Base-by-base conservation (phyloP, 164 flowering plant species). In the Amborella trichopoda region DNA sequence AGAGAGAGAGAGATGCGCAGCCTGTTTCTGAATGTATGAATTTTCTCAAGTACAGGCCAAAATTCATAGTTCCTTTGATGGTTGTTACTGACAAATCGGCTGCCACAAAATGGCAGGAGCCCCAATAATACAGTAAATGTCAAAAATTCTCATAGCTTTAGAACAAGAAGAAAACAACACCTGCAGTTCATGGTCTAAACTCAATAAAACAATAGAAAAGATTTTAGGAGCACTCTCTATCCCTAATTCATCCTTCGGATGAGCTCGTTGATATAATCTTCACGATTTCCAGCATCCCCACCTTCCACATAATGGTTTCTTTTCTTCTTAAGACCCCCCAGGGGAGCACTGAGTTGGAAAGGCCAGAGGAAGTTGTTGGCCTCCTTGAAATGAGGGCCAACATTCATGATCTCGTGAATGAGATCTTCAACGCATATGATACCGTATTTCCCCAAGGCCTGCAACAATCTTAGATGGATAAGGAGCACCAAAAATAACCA, bases 361-460 rank as follows among this genome's bases (percentile, higher is more conserved):
- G 81, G 78, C 79, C 78, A 76, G 6, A 71, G 45, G 61, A 71
- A 73, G 60, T 76, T 76, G 64, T 76, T 70, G 4, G 79, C 82
- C 52, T 76, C 64, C 64, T 61, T 73, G 52, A 76, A 76, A 40
- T 73, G 82, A 3, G 79, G 75, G 14, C 79, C 81, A 22, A 76
- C 78, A 1, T 70, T 76, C 74, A 76, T 24, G 22, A 73, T 71
- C 62, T 76, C 79, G 40, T 76, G 82, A 20, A 76, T 48, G 9
- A 73, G 73, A 50, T 71, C 82, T 46, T 76, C 78, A 4, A 59
- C 28, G 56, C 73, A 73, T 1, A 76, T 60, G 10, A 73, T 71
- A 0, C 71, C 75, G 40, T 46, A 36, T 62, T 71, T 76, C 0
- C 82, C 82, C 46, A 73, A 36, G 16, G 58, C 77, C 78, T 75